phyloP scores from a whole-genome alignment of 129 eudicot species.

The Cynara cardunculus region DNA sequence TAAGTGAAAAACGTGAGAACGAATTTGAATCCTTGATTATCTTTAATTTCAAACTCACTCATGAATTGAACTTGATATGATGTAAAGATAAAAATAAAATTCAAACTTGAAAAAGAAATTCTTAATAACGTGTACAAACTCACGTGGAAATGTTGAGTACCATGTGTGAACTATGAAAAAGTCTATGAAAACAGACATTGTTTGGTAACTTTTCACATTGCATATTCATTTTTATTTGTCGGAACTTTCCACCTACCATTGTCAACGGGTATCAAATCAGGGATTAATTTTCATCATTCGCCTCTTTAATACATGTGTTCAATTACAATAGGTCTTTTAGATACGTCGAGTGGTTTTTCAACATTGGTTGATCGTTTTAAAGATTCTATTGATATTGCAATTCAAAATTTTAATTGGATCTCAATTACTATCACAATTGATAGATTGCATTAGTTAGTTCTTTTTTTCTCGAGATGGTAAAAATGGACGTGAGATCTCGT shows the following conservation, averaged over 20 bases:
- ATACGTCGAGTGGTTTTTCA: neutral
- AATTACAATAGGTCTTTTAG: neutral
- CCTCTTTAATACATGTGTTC: neutral
- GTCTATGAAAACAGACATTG: neutral
- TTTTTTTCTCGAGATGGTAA: neutral
- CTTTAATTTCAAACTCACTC: too few species aligned
- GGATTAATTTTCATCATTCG: neutral
- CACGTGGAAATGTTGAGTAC: neutral
- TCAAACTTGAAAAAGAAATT: neutral
- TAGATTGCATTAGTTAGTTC: neutral
- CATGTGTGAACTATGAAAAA: neutral
- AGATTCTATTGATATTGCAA: neutral
- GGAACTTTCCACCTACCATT: neutral
- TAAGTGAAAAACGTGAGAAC: too few species aligned
- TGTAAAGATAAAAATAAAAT: neutral
- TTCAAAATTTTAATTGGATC: neutral
- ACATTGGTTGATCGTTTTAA: neutral
- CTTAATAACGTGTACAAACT: neutral
- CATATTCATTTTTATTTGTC: neutral
- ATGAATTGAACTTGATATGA: too few species aligned
- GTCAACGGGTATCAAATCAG: neutral
- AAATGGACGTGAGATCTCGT: neutral
- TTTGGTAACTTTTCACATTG: neutral
- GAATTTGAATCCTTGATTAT: too few species aligned
- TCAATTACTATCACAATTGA: neutral